phyloP scores from a whole-genome alignment of 257 asterid genomes.

The Petunia secreta region DNA sequence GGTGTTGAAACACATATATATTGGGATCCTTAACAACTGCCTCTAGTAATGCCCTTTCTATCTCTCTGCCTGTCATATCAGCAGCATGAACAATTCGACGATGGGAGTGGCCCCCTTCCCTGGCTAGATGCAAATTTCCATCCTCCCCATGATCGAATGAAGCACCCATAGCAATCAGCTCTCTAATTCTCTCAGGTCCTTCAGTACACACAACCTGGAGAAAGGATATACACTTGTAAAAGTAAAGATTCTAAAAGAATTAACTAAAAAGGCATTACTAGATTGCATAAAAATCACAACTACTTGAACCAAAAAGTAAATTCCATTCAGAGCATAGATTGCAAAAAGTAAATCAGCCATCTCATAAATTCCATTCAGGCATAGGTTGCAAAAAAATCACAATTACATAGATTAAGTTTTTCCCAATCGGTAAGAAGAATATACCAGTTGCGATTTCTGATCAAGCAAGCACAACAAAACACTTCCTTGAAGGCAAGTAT shows the following conservation, averaged over 20 bases:
- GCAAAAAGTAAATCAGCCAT: neutral
- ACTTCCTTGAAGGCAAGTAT: slow-evolving; percentile 14
- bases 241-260: neutral
- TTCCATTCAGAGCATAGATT: too few relatives aligned
- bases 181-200: slow-evolving; percentile 96
- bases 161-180: slow-evolving; percentile 99
- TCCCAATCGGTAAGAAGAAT: neutral
- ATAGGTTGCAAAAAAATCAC: neutral
- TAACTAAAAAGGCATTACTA: neutral
- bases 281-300: neutral
- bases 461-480: neutral
- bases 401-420: neutral
- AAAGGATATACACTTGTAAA: slow-evolving; percentile 19
- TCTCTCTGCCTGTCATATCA: slow-evolving; percentile 98
- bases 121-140: slow-evolving; percentile 95
- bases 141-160: slow-evolving; percentile 98
- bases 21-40: slow-evolving; percentile 86
- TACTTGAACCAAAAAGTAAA: too few relatives aligned
- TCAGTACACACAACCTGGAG: slow-evolving; percentile 95
- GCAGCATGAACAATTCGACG: slow-evolving; percentile 96
- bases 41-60: slow-evolving; percentile 89
- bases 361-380: neutral
- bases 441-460: neutral
- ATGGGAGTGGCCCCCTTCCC: slow-evolving; percentile 99
- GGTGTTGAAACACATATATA: slow-evolving; percentile 85